Conservation (phyloP, 2,329 filamentous ascomycete species). For the Ophiostoma ips region DNA sequence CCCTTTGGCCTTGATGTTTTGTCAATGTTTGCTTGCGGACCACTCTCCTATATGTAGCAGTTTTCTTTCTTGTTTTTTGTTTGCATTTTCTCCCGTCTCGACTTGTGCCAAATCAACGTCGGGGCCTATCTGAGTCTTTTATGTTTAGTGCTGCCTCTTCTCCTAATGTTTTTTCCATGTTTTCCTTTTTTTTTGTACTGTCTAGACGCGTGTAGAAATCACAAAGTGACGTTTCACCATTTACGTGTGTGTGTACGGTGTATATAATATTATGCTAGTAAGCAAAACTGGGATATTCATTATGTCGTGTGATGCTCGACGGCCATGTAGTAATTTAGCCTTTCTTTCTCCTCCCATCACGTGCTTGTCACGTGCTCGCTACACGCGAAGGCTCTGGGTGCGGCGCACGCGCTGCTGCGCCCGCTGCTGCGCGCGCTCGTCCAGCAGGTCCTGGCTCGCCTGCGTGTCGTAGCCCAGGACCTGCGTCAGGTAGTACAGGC, state of each 20-base stretch:
- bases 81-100: background rate
- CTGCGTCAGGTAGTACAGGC: slow-evolving; percentile 35
- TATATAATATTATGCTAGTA: too few relatives aligned
- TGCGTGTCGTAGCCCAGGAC: slow-evolving; percentile 39
- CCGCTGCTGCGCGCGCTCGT: slow-evolving; percentile 23
- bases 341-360: background rate
- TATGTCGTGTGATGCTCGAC: background rate
- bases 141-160: too few relatives aligned
- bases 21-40: background rate
- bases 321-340: background rate
- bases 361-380: too few relatives aligned
- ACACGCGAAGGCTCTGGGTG: slow-evolving; percentile 16
- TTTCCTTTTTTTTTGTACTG: background rate
- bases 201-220: background rate
- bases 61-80: background rate
- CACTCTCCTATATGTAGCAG: slow-evolving; percentile 2
- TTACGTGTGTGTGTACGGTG: too few relatives aligned
- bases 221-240: background rate
- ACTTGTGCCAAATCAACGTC: background rate
- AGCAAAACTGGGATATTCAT: too few relatives aligned
- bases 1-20: background rate
- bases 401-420: slow-evolving; percentile 8
- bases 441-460: slow-evolving; percentile 34
- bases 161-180: background rate
- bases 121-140: background rate